Evolutionary conservation across 106 monocot species (phyloP).

Genomic region (Dendrobium officinale): DNA sequence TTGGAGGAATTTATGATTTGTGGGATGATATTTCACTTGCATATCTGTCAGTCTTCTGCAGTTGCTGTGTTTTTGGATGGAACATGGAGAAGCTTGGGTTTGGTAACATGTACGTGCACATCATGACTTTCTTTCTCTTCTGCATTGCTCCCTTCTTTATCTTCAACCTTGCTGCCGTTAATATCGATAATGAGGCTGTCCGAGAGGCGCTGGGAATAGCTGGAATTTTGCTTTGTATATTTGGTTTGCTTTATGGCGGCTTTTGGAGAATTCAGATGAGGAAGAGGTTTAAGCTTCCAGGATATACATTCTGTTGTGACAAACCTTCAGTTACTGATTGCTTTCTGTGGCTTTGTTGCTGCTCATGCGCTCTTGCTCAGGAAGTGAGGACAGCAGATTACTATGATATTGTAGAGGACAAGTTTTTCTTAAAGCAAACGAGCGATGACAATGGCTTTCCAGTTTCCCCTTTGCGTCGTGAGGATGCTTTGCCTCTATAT

Average conservation of each 20-base stretch:
- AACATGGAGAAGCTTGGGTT: slow-evolving; percentile 74
- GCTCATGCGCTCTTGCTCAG: slow-evolving; percentile 61
- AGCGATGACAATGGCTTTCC: not conserved
- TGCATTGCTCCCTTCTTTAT: slow-evolving; percentile 56
- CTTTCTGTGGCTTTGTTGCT: slow-evolving; percentile 62
- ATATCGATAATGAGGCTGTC: slow-evolving; percentile 38
- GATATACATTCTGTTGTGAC: slow-evolving; percentile 31
- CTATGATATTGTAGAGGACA: slow-evolving; percentile 44
- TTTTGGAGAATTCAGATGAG: slow-evolving; percentile 83
- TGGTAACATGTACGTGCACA: slow-evolving; percentile 69
- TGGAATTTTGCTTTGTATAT: slow-evolving; percentile 44
- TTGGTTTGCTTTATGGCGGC: slow-evolving; percentile 64
- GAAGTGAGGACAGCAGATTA: slow-evolving; percentile 51
- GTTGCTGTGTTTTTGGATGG: slow-evolving; percentile 68
- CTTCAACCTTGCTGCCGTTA: slow-evolving; percentile 53
- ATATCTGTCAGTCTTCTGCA: slow-evolving; percentile 56
- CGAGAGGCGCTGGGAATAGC: slow-evolving; percentile 36
- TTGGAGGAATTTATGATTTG: slow-evolving; percentile 45
- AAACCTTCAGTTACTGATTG: slow-evolving; percentile 39
- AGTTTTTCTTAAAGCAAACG: slow-evolving; percentile 14
- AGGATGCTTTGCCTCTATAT: slow-evolving; percentile 25
- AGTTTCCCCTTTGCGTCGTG: slow-evolving; percentile 28
- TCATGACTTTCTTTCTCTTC: slow-evolving; percentile 48
- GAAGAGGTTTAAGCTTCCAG: slow-evolving; percentile 48
- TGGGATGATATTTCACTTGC: slow-evolving; percentile 42